Base-by-base conservation (phyloP, 495 filamentous ascomycete genomes). In the Penicillium alfredii region DNA sequence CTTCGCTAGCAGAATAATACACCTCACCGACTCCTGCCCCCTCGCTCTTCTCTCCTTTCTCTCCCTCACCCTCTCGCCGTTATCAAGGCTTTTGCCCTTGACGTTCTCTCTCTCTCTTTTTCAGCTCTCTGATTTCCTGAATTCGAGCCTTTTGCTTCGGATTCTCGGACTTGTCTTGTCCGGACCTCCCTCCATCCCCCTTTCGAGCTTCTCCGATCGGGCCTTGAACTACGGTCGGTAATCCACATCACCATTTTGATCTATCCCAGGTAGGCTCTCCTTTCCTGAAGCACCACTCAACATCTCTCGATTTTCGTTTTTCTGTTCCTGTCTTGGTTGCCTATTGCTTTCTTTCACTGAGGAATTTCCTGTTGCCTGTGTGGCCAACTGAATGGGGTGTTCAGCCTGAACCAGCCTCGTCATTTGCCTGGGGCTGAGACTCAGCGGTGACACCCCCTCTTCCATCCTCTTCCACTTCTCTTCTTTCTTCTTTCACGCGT, bases 81-180 rank as follows among this genome's bases (percentile, higher is more conserved):
- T 44, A 49, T 63, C 62, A 63, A 65, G 62, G 56, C 62, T 40
- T n/a, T 51, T 47, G 62, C 42, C 62, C 62, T 64, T 66, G 57
- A 42, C n/a, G n/a, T n/a, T n/a, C n/a, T n/a, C n/a, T n/a, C n/a
- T n/a, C n/a, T 34, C 48, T 39, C 42, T 41, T 55, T 34, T 43
- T 35, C 30, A 33, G 26, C 33, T 13, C 31, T 33, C 23, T 40
- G 15, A n/a, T n/a, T n/a, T n/a, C n/a, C n/a, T n/a, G n/a, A n/a
- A n/a, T n/a, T n/a, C n/a, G n/a, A n/a, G n/a, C n/a, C n/a, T 44
- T 47, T 34, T 22, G 2, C 19, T 7, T 38, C 11, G 20, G 24
- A 18, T 14, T 25, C 10, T 22, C 35, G 35, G 35, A 30, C 16
- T 8, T 30, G 4, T 15, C 19, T 20, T 18, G 36, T 14, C 23